Conservation (phyloP, 2,329 filamentous ascomycete genomes). For the Alternaria atra region DNA sequence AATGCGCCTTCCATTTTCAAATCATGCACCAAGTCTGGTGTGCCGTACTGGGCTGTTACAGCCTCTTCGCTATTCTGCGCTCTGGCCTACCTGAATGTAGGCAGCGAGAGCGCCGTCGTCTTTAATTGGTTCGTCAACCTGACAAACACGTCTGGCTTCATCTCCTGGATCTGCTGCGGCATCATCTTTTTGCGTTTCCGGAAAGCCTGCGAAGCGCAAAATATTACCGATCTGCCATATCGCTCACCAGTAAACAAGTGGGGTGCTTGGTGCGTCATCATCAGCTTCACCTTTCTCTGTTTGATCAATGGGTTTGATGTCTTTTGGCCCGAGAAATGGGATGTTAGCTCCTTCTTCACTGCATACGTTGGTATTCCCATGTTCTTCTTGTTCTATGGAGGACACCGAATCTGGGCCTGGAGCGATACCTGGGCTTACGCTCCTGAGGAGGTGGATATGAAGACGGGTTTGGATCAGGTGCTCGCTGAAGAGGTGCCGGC, state of each 20-base stretch:
- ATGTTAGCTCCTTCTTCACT: slow-evolving; percentile 69
- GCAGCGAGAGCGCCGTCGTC: slow-evolving; percentile 52
- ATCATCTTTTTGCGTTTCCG: slow-evolving; percentile 69
- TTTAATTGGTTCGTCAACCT: slow-evolving; percentile 78
- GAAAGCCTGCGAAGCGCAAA: slow-evolving; percentile 64
- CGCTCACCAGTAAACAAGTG: slow-evolving; percentile 68
- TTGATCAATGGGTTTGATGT: slow-evolving; percentile 79
- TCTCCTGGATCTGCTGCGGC: slow-evolving; percentile 64
- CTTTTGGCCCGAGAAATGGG: slow-evolving; percentile 74
- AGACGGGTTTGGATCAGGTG: slow-evolving; percentile 52
- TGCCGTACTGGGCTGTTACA: slow-evolving; percentile 60
- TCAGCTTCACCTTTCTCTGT: slow-evolving; percentile 68
- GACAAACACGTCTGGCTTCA: slow-evolving; percentile 65
- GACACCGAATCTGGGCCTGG: slow-evolving; percentile 59
- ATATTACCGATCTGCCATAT: slow-evolving; percentile 64
- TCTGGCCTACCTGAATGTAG: slow-evolving; percentile 61
- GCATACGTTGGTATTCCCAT: slow-evolving; percentile 72
- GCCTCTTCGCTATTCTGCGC: slow-evolving; percentile 55
- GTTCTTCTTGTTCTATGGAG: slow-evolving; percentile 65
- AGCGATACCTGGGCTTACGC: slow-evolving; percentile 62
- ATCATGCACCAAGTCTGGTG: slow-evolving; percentile 67
- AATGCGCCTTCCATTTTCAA: slow-evolving; percentile 71
- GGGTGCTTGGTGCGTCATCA: slow-evolving; percentile 68
- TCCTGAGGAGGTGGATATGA: slow-evolving; percentile 62
- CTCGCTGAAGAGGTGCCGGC: slow-evolving; percentile 46